Evolutionary conservation across 768 basidiomycete species (phyloP), one percentile per base, ranked within the genome.

Genomic region (Hygrophoropsis aurantiaca): DNA sequence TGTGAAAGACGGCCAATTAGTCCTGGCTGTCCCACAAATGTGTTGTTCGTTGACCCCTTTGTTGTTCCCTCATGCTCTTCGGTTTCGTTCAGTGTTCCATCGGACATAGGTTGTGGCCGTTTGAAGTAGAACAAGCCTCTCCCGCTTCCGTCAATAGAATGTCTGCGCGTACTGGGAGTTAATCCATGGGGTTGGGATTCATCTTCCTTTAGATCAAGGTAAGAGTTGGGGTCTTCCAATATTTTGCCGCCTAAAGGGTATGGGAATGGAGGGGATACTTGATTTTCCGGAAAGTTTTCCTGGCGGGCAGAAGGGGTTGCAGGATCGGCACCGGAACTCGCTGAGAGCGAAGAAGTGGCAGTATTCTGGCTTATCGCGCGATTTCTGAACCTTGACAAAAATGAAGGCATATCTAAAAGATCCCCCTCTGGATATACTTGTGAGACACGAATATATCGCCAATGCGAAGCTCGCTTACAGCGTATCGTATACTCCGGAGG

Each of bases 311-410:
- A 3, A 18, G 38, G 7, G 42, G 25, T 46, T 24, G 42, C 20
- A 2, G 21, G 42, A 5, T 34, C 19, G 5, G 9, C 15, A 4
- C 21, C 11, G 42, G 15, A 24, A n/a, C 20, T 34, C 27, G 26
- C 53, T 21, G 50, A 46, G 23, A 34, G 35, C 27, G 58, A 30
- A 11, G 47, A 55, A 23, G 49, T 50, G 42, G 47, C 34, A 32
- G 59, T 42, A 23, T 54, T 41, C 30, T 56, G 60, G 42, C 57
- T 59, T 47, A 52, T 57, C 33, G 52, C 57, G 32, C 54, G 49
- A 30, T 50, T 57, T 13, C 67, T 67, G 24, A 74, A 46, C 36
- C 69, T 68, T 15, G 65, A 55, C 40, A 74, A 44, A 24, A 70
- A 50, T 11, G 59, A 57, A 25, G 58, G 58, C 58, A 70, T 56